Conservation (phyloP, 192 early-diverging fungal genomes). For the Coemansia sp. region DNA sequence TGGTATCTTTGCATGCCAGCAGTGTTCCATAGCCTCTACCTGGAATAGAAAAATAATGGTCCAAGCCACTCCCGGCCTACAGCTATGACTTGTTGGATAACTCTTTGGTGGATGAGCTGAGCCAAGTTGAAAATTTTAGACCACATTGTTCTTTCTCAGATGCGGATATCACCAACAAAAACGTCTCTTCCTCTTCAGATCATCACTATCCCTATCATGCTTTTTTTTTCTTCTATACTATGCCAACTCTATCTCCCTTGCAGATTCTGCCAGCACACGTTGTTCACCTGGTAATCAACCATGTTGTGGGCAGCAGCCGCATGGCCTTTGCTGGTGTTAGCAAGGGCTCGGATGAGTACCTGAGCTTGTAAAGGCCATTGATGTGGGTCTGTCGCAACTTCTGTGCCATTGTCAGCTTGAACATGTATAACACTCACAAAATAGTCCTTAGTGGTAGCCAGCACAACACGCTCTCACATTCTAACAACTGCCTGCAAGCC, state of each 20-base stretch:
- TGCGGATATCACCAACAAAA: too few species aligned
- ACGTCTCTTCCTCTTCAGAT: not conserved
- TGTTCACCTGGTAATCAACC: not conserved
- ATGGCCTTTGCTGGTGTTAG: not conserved
- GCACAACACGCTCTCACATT: not conserved
- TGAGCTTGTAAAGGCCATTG: not conserved
- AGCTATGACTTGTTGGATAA: too few species aligned
- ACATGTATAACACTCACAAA: not conserved
- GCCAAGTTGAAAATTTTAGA: too few species aligned
- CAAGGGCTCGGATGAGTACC: not conserved
- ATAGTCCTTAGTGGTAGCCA: not conserved
- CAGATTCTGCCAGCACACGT: not conserved
- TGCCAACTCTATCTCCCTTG: not conserved
- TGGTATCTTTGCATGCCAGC: too few species aligned
- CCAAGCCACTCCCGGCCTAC: too few species aligned
- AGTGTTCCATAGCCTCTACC: too few species aligned
- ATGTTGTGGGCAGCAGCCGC: not conserved
- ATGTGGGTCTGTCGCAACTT: not conserved
- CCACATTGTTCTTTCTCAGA: too few species aligned
- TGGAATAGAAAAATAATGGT: too few species aligned
- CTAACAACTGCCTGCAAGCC: too few species aligned
- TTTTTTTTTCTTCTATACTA: not conserved
- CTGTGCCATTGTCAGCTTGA: not conserved
- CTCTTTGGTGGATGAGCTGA: too few species aligned
- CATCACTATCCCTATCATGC: not conserved